Evolutionary conservation across 371 early-diverging fungal genomes (phyloP).

Genomic region (Mortierella sp.): DNA sequence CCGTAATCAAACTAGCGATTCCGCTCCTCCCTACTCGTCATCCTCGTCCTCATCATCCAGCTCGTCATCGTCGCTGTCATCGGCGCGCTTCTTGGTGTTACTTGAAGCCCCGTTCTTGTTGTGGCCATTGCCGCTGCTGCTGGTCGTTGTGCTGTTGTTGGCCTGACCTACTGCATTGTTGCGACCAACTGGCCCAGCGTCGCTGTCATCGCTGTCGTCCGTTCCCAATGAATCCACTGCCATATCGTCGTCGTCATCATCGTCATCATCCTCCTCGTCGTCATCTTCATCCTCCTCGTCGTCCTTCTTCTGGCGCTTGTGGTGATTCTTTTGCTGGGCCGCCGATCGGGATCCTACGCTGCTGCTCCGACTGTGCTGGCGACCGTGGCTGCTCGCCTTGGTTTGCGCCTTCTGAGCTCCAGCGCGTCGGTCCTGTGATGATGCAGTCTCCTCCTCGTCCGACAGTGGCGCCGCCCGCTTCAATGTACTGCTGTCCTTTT

Average conservation of each 20-base stretch:
- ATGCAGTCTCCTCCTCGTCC: slow-evolving; percentile 48
- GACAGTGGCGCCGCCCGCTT: slow-evolving; percentile 53
- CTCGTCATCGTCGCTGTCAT: slow-evolving; percentile 39
- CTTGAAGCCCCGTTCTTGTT: slow-evolving; percentile 34
- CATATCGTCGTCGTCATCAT: slow-evolving; percentile 50
- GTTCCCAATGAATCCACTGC: slow-evolving; percentile 51
- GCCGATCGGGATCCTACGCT: slow-evolving; percentile 47
- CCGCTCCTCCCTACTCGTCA: slow-evolving; percentile 24
- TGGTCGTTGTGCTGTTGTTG: background rate
- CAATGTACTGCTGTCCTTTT: slow-evolving; percentile 41
- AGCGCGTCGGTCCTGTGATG: slow-evolving; percentile 38
- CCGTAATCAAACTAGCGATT: background rate
- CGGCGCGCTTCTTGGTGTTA: slow-evolving; percentile 25
- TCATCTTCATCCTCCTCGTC: slow-evolving; percentile 60
- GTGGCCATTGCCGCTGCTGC: background rate
- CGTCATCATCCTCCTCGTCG: slow-evolving; percentile 51
- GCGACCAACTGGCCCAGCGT: slow-evolving; percentile 44
- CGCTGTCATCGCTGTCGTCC: slow-evolving; percentile 60
- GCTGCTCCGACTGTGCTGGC: slow-evolving; percentile 53
- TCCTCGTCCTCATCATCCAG: slow-evolving; percentile 48
- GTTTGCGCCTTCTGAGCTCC: slow-evolving; percentile 23
- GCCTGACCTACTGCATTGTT: slow-evolving; percentile 15
- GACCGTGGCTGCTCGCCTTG: slow-evolving; percentile 47
- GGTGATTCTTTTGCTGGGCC: slow-evolving; percentile 44
- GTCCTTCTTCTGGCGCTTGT: slow-evolving; percentile 58